Percentiles rank a stretch among this genome's conserved stretches.
Conservation (phyloP, 306 rosid genomes). For the Ormosia emarginata region DNA sequence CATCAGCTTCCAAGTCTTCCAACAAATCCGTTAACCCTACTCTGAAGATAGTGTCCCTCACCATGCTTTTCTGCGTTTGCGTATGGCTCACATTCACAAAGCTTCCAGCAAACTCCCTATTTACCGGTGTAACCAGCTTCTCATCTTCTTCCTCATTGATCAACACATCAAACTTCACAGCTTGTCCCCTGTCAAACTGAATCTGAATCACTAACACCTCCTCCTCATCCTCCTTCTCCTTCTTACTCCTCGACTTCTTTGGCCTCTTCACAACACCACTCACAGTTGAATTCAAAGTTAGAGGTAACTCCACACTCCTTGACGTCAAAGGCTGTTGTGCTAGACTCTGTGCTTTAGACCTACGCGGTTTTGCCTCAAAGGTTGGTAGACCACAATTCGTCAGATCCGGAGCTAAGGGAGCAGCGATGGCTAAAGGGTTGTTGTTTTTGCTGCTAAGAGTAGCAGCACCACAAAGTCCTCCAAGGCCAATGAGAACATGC, state of each 20-base stretch:
- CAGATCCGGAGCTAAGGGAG: constrained; percentile 53
- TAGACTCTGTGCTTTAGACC: neutral
- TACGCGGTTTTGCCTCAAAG: constrained; percentile 44
- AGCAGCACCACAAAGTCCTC: constrained; percentile 56
- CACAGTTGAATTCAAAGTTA: constrained; percentile 34
- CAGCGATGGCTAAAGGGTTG: constrained; percentile 48
- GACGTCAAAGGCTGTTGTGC: constrained; percentile 15
- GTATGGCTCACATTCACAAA: constrained; percentile 44
- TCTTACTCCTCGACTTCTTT: constrained; percentile 40
- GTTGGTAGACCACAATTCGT: constrained; percentile 51
- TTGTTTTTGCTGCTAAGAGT: constrained; percentile 11
- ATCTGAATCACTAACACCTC: constrained; percentile 60
- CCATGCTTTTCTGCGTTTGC: no score
- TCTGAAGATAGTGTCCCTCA: constrained; percentile 33
- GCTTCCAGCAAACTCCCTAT: constrained; percentile 82
- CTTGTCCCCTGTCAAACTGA: constrained; percentile 39
- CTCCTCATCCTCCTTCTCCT: constrained; percentile 48
- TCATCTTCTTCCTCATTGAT: constrained; percentile 71
- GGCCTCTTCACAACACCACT: constrained; percentile 56
- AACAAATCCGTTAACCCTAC: constrained; percentile 62
- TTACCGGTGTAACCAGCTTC: no score
- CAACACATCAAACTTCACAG: constrained; percentile 71
- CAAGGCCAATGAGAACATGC: constrained; percentile 58
- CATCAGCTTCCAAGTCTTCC: constrained; percentile 77
- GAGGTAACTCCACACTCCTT: constrained; percentile 26